Evolutionary conservation across 768 basidiomycete genomes (phyloP).

Genomic region (Coprinopsis sp.): DNA sequence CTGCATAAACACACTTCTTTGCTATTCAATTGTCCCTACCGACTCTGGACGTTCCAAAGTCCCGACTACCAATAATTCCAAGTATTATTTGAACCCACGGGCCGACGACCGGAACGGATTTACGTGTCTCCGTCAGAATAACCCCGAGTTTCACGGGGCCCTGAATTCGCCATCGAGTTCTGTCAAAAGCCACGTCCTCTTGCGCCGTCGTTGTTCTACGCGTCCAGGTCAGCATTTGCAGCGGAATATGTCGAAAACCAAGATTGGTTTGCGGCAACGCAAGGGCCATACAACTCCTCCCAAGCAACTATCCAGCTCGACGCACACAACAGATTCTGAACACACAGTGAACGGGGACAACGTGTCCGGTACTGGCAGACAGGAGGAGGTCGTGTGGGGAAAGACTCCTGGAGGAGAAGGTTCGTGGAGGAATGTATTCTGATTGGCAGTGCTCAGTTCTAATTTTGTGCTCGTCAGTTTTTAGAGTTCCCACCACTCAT

Average conservation of each 20-base stretch:
- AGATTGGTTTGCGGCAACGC: slow-evolving; percentile 29
- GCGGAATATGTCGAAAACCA: slow-evolving; percentile 4
- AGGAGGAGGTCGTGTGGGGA: slow-evolving; percentile 77
- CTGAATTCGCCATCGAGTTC: neutral
- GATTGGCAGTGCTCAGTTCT: slow-evolving; percentile 5
- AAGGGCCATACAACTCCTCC: slow-evolving; percentile 10
- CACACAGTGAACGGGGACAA: slow-evolving; percentile 11
- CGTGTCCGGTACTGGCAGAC: slow-evolving; percentile 8
- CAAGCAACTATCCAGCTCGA: neutral
- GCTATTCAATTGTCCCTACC: no score
- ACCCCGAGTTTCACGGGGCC: slow-evolving; percentile 1
- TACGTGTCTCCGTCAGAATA: slow-evolving; percentile 1
- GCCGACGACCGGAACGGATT: neutral
- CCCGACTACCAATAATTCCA: no score
- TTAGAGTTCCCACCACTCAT: slow-evolving; percentile 88
- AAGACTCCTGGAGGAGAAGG: slow-evolving; percentile 82
- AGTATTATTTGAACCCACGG: neutral
- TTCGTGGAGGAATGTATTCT: slow-evolving; percentile 29
- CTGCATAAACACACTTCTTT: no score
- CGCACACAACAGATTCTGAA: slow-evolving; percentile 10
- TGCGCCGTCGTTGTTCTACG: neutral
- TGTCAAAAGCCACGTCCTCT: slow-evolving; percentile 7
- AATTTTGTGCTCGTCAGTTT: slow-evolving; percentile 49
- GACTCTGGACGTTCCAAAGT: no score
- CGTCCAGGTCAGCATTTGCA: slow-evolving; percentile 6